Evolutionary conservation across 768 basidiomycete genomes (phyloP).

Genomic region (Amanita phalloides): DNA sequence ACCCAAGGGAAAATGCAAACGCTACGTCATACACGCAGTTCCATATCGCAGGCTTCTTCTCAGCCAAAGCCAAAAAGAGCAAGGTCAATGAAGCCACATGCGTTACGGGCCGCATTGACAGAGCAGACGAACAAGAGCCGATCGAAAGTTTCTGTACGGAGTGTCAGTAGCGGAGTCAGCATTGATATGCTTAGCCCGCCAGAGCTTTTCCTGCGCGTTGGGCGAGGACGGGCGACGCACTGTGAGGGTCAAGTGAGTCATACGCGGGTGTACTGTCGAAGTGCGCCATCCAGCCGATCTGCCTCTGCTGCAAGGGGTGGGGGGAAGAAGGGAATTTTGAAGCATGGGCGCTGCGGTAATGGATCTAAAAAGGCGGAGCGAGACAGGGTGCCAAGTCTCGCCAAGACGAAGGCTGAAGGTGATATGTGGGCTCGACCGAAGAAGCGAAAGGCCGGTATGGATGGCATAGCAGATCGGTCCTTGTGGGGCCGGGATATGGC

Average conservation of each 20-base stretch:
- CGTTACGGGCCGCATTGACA: slow-evolving; percentile 11
- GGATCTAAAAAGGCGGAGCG: slow-evolving; percentile 18
- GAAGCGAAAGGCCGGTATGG: slow-evolving; percentile 7
- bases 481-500: not conserved
- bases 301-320: slow-evolving; percentile 27
- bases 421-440: slow-evolving; percentile 36
- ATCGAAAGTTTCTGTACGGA: not conserved
- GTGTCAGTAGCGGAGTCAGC: not conserved
- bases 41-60: slow-evolving; percentile 24
- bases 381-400: slow-evolving; percentile 45
- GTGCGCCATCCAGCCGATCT: slow-evolving; percentile 57
- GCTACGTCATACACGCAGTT: slow-evolving; percentile 27
- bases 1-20: slow-evolving; percentile 11
- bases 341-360: slow-evolving; percentile 13
- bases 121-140: slow-evolving; percentile 23
- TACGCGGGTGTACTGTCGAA: slow-evolving; percentile 54
- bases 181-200: slow-evolving; percentile 20
- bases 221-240: slow-evolving; percentile 21
- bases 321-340: slow-evolving; percentile 14
- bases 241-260: slow-evolving; percentile 34
- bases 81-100: not conserved
- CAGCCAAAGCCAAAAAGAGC: slow-evolving; percentile 8
- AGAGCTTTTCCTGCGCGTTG: slow-evolving; percentile 24
- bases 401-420: slow-evolving; percentile 49
- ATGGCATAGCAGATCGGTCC: slow-evolving; percentile 2